Evolutionary conservation across 345 rosid species (phyloP).

Genomic region (Streptanthus diversifolius): DNA sequence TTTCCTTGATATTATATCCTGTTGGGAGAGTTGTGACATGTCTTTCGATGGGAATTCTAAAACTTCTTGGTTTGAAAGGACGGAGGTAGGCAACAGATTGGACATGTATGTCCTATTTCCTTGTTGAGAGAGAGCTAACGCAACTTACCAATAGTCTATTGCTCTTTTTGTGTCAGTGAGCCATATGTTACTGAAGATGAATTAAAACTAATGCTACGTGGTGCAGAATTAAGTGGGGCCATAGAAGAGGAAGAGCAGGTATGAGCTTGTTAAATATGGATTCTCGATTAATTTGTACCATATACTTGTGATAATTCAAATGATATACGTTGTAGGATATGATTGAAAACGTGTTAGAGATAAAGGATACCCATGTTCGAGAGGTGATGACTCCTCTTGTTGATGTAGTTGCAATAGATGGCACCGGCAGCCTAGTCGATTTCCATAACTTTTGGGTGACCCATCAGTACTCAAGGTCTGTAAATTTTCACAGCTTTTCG

Average conservation of each 20-base stretch:
- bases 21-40: constrained; percentile 92
- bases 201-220: constrained; percentile 88
- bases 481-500: not conserved
- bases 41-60: constrained; percentile 94
- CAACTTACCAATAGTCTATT: not conserved
- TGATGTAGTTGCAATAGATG: constrained; percentile 92
- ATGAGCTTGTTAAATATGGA: not conserved
- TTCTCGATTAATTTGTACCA: not conserved
- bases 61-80: constrained; percentile 90
- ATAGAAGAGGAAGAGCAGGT: constrained; percentile 99
- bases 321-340: constrained; percentile 76
- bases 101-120: constrained; percentile 3
- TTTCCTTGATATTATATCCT: constrained; percentile 86
- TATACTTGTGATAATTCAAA: constrained; percentile 30
- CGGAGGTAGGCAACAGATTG: constrained; percentile 52
- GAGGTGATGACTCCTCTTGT: constrained; percentile 98
- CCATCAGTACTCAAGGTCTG: constrained; percentile 94
- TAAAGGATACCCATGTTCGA: constrained; percentile 85
- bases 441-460: constrained; percentile 78
- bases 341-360: constrained; percentile 98
- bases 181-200: constrained; percentile 96
- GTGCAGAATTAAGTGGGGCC: constrained; percentile 96
- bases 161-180: constrained; percentile 41
- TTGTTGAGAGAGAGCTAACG: not conserved
- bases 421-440: constrained; percentile 62